These are phyloP conservation scores for Aspergillus homomorphus DNA, from an alignment of 495 filamentous ascomycete genomes.

Conservation along the genomic window DNA sequence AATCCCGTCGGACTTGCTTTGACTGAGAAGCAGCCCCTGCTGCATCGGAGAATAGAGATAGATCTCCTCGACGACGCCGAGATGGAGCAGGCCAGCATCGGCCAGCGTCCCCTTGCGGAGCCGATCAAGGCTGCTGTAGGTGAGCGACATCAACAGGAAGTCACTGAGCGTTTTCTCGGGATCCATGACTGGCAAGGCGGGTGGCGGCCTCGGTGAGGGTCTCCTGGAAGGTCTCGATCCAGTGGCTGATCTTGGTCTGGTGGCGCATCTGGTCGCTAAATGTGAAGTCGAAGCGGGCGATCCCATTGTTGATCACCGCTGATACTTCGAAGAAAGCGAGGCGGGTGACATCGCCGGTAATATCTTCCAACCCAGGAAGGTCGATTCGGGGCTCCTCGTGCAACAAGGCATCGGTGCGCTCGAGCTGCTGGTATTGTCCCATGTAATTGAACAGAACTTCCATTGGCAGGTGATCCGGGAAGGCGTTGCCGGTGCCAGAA, in stretches of 20 bases:
- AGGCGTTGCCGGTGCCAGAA: not conserved
- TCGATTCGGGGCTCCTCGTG: conserved; percentile 16
- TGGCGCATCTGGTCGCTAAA: conserved; percentile 51
- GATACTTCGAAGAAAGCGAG: conserved; percentile 57
- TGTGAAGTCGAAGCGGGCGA: conserved; percentile 49
- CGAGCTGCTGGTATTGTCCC: conserved; percentile 51
- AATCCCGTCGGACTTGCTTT: conserved; percentile 30
- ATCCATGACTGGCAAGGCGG: conserved; percentile 29
- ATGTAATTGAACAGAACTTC: conserved; percentile 62
- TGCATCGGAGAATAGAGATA: conserved; percentile 47
- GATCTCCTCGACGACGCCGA: conserved; percentile 33
- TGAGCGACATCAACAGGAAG: conserved; percentile 36
- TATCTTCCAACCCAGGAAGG: conserved; percentile 30
- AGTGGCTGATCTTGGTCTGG: conserved; percentile 45
- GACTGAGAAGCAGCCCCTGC: conserved; percentile 41
- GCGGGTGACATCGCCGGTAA: conserved; percentile 40
- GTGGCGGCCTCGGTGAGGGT: conserved; percentile 41
- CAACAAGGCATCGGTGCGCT: conserved; percentile 28
- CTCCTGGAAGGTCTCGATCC: conserved; percentile 51
- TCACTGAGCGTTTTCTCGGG: conserved; percentile 26
- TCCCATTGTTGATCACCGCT: conserved; percentile 47
- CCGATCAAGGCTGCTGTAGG: conserved; percentile 29
- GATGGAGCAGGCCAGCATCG: conserved; percentile 32
- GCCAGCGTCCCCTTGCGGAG: conserved; percentile 38
- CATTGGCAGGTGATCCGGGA: conserved; percentile 46